Evolutionary conservation across 129 eudicot species (phyloP), one percentile per base, ranked within the genome.

Genomic region (Flaveria trinervia): DNA sequence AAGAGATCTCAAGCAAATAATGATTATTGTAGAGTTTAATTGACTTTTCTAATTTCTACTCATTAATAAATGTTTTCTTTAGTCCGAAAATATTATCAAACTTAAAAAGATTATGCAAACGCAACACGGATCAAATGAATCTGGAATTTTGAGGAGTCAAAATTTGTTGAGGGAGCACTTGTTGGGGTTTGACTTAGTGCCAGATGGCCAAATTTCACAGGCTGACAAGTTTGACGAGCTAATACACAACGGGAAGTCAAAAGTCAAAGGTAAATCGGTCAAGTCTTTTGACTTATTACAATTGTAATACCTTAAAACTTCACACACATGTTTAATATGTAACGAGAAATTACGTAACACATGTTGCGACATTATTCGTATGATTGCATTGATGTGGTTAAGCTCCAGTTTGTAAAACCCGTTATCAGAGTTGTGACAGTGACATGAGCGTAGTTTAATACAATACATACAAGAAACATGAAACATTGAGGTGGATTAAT

Each of bases 191-290:
- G 74, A 80, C 84, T 80, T 33, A 13, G 84, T 80, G 84, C 76
- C 84, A 80, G 84, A 80, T 80, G 84, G 80, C 84, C 84, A 20
- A 68, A 80, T 67, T 73, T 44, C 56, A 67, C 67, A 80, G 84
- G 80, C 80, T 49, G 50, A 48, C 71, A 74, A 45, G 44, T 74
- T 80, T 74, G 80, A 80, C 84, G 13, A 79, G 68, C n/a, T 33
- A 4, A 33, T 33, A 22, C 23, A 39, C 14, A 67, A 13, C 39
- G 13, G 48, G 48, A 5, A 7, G 22, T 72, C 25, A 30, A 28
- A 28, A 33, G 49, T 9, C 49, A 44, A 7, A 10, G 2, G 39
- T 57, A 65, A 7, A 0, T 9, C 28, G 14, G 75, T 73, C 64
- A 80, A 44, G 30, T 50, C 1, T 33, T 33, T 33, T 33, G 39